Evolutionary conservation across 305 asterid genomes (phyloP).

Genomic region (Euphrasia arctica): DNA sequence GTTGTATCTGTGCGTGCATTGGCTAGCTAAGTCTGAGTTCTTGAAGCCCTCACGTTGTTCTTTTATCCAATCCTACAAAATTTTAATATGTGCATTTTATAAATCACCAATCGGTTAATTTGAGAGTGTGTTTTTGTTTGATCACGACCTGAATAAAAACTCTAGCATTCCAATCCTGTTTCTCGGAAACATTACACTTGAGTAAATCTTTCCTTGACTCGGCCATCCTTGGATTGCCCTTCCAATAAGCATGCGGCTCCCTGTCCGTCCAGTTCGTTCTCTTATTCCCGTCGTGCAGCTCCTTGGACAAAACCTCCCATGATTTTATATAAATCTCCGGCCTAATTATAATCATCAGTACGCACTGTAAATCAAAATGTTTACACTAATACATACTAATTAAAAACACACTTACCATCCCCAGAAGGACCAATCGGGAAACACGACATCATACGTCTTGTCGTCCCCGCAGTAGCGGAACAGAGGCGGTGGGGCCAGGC

Average conservation of each 20-base stretch:
- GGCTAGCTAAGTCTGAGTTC: constrained; percentile 80
- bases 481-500: constrained; percentile 63
- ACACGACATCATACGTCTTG: constrained; percentile 61
- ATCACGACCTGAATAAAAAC: constrained; percentile 36
- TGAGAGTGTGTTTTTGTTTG: too few species aligned
- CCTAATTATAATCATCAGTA: constrained; percentile 37
- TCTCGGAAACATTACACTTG: constrained; percentile 51
- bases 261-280: constrained; percentile 46
- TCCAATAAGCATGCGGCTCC: constrained; percentile 62
- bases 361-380: too few species aligned
- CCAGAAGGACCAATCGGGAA: constrained; percentile 99
- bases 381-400: too few species aligned
- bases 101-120: too few species aligned
- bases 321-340: constrained; percentile 61
- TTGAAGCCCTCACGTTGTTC: constrained; percentile 72
- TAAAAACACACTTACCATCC: constrained; percentile 48
- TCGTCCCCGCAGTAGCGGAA: constrained; percentile 74
- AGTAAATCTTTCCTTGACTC: constrained; percentile 55
- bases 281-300: constrained; percentile 44
- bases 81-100: too few species aligned
- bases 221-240: constrained; percentile 59
- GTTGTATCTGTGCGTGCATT: constrained; percentile 77
- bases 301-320: constrained; percentile 45
- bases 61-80: constrained; percentile 49
- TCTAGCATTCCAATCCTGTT: constrained; percentile 57